Conservation (phyloP, 148 eudicot genomes). For the Chenopodium berlandieri region DNA sequence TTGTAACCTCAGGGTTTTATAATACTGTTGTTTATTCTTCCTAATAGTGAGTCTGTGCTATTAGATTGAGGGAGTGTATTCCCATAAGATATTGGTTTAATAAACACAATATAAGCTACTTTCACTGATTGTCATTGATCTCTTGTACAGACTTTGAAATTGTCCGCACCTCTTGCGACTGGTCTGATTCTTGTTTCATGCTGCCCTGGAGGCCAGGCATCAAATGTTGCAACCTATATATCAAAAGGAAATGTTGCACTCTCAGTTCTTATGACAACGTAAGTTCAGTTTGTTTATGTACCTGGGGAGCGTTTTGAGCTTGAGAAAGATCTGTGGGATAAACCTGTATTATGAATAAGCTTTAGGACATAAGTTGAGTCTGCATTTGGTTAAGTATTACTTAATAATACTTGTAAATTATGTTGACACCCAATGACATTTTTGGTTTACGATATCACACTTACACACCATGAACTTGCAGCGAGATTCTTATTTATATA, state of each 20-base stretch:
- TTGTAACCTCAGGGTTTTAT: background rate
- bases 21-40: background rate
- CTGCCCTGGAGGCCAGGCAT: constrained; percentile 99
- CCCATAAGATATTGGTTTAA: background rate
- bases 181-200: constrained; percentile 98
- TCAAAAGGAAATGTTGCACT: constrained; percentile 99
- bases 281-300: constrained; percentile 36
- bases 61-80: background rate
- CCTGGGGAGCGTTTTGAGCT: constrained; percentile 8
- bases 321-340: background rate
- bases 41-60: background rate
- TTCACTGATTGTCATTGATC: constrained; percentile 15
- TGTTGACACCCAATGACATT: background rate
- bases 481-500: background rate
- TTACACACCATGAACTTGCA: background rate
- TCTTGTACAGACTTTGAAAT: constrained; percentile 60
- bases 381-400: background rate
- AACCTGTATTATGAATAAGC: background rate
- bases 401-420: background rate
- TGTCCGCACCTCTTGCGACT: constrained; percentile 98
- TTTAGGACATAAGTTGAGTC: background rate
- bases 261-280: constrained; percentile 99
- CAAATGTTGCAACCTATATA: constrained; percentile 97
- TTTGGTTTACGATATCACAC: background rate
- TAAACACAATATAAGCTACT: constrained; percentile 8